A percentile compares a stretch with the other conserved stretches of the same genome.
Evolutionary conservation across 345 rosid species (phyloP).

Genomic region (Noccaea caerulescens): DNA sequence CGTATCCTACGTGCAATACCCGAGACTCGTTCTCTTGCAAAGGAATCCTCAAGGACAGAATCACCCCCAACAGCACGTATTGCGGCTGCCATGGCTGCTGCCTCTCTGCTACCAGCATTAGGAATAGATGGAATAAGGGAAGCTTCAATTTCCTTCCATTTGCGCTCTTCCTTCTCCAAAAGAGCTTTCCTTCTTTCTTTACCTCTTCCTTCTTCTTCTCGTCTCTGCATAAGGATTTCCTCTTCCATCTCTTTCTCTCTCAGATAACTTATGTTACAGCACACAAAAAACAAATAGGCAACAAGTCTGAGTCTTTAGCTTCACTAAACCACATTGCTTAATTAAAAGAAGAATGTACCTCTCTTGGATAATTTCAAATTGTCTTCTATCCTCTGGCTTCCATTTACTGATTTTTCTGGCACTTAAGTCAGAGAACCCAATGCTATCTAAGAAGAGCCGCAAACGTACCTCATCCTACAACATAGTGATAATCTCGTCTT

Average conservation of each 20-base stretch:
- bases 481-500: conserved; percentile 13
- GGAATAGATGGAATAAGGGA: conserved; percentile 97
- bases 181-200: conserved; percentile 99
- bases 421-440: conserved; percentile 94
- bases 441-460: conserved; percentile 98
- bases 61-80: conserved; percentile 99
- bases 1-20: conserved; percentile 97
- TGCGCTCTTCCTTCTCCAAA: conserved; percentile 97
- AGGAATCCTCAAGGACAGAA: conserved; percentile 98
- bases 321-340: conserved; percentile 23
- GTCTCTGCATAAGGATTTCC: conserved; percentile 94
- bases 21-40: conserved; percentile 98
- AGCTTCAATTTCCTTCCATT: conserved; percentile 99
- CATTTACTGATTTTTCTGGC: conserved; percentile 98
- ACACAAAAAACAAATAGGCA: neutral
- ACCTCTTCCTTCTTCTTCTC: conserved; percentile 99
- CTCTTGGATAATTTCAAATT: conserved; percentile 97
- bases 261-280: conserved; percentile 65
- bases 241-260: conserved; percentile 99
- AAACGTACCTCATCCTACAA: conserved; percentile 96
- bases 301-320: conserved; percentile 24
- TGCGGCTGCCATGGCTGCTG: conserved; percentile 99
- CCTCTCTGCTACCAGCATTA: conserved; percentile 98
- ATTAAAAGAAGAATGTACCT: conserved; percentile 55
- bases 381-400: conserved; percentile 99